Evolutionary conservation across 495 filamentous ascomycete genomes (phyloP), one percentile per base, ranked within the genome.

Genomic region (Aspergillus campestris): DNA sequence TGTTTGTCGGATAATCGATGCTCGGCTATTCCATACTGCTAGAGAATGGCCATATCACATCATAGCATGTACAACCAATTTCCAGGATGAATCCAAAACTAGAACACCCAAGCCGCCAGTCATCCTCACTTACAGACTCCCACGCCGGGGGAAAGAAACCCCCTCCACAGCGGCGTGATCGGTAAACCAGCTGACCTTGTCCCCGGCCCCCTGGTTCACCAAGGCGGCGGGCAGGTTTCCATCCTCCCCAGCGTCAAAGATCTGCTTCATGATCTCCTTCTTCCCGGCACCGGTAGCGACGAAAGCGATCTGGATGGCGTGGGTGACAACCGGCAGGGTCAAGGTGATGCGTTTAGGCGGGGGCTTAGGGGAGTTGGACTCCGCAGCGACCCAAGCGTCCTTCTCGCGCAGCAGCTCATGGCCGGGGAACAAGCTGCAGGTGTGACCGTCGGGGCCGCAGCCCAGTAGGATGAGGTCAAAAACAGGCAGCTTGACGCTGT

Each of bases 381-480:
- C 89, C 3, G 90, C 77, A 5, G 86, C 83, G 8, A 96, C 89
- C 92, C 92, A 98, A 31, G 89, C 90, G 55, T 84, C 82, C 47
- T 80, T 80, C 72, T 97, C 92, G 34, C 90, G 79, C 49, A 98
- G 73, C 34, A 97, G 73, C 36, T 81, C 80, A 52, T 95, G 91
- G 24, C 84, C 83, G 6, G 92, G 94, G 72, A 98, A 98, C 28
- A 97, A 73, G 53, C 83, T 89, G 83, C 94, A 97, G 18, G 92
- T 96, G 66, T 98, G 92, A 32, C 92, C 92, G 60, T 98, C 92
- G 11, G 91, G 92, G 3, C 92, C 92, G 54, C 85, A 91, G 46
- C 92, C 92, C 36, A 98, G 80, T 12, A 98, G 76, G 14, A 98
- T 72, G 24, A 98, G 74, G 58, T 98, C 92, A 59, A 98, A 98